Evolutionary conservation across 352 stramenopile genomes (phyloP).

Genomic region (Phytophthora nicotianae): DNA sequence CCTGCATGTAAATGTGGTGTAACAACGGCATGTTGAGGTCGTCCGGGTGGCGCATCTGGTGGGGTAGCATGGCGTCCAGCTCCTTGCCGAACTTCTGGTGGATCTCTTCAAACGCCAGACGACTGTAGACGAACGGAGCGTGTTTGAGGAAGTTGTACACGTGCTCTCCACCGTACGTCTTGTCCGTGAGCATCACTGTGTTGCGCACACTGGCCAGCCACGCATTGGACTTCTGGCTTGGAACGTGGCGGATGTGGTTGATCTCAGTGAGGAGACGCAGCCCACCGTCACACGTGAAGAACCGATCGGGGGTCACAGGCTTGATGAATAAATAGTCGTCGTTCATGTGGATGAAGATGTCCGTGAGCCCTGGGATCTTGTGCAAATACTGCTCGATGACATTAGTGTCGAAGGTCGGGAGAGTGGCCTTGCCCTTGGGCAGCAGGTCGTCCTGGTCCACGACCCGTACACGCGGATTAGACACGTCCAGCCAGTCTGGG

Average conservation of each 20-base stretch:
- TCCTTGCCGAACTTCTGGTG: slow-evolving; percentile 62
- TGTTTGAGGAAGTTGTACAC: slow-evolving; percentile 90
- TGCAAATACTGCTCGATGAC: slow-evolving; percentile 90
- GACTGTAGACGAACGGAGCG: slow-evolving; percentile 83
- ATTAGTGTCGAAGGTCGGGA: slow-evolving; percentile 85
- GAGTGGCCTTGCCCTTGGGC: slow-evolving; percentile 52
- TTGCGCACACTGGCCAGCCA: slow-evolving; percentile 85
- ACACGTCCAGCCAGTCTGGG: slow-evolving; percentile 76
- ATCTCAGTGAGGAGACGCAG: slow-evolving; percentile 79
- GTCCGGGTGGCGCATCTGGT: slow-evolving; percentile 51
- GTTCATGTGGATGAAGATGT: slow-evolving; percentile 91
- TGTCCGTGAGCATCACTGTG: slow-evolving; percentile 70
- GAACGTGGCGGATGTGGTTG: slow-evolving; percentile 83
- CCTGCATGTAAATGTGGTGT: slow-evolving; percentile 88
- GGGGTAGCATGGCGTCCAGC: neutral
- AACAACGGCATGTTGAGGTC: slow-evolving; percentile 86
- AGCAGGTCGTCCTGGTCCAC: slow-evolving; percentile 84
- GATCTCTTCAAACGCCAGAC: slow-evolving; percentile 71
- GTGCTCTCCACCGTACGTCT: slow-evolving; percentile 82
- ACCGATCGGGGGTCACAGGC: slow-evolving; percentile 72
- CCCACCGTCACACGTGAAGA: slow-evolving; percentile 87
- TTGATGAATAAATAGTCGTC: slow-evolving; percentile 92
- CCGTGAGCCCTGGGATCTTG: slow-evolving; percentile 82
- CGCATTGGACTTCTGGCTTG: slow-evolving; percentile 60
- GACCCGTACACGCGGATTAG: slow-evolving; percentile 69